A percentile compares a stretch with the other conserved stretches of the same genome.
Evolutionary conservation across 2,329 filamentous ascomycete species (phyloP).

Genomic region (Penicillium sp.): DNA sequence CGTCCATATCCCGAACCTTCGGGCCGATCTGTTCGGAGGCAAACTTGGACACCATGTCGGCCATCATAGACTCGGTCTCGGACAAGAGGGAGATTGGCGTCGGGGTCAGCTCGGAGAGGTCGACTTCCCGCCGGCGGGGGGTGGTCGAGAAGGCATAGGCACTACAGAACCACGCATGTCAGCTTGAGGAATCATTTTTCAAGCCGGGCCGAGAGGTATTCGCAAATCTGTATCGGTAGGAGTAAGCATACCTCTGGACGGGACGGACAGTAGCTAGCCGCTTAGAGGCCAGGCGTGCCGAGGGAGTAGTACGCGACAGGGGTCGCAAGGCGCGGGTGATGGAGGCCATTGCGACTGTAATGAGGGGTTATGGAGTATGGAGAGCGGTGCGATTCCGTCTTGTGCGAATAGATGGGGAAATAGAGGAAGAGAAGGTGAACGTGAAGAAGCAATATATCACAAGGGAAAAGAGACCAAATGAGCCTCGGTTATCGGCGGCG

Average conservation of each 20-base stretch:
- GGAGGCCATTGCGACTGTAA: constrained; percentile 49
- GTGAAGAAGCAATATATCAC: constrained; percentile 22
- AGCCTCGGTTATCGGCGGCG: constrained; percentile 33
- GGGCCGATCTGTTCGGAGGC: constrained; percentile 86
- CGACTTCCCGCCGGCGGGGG: constrained; percentile 55
- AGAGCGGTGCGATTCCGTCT: background rate
- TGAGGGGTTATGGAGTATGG: constrained; percentile 3
- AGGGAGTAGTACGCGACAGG: constrained; percentile 45
- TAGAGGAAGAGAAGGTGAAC: constrained; percentile 8
- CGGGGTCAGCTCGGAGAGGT: constrained; percentile 78
- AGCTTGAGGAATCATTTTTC: background rate
- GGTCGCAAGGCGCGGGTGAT: constrained; percentile 53
- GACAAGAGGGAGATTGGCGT: constrained; percentile 93
- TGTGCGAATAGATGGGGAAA: constrained; percentile 11
- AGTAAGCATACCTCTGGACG: constrained; percentile 45
- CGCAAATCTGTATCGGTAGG: background rate
- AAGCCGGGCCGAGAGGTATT: background rate
- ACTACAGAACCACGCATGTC: constrained; percentile 30
- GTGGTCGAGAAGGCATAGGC: constrained; percentile 65
- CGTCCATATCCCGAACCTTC: constrained; percentile 95
- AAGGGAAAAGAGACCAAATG: constrained; percentile 18
- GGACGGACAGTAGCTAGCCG: constrained; percentile 43
- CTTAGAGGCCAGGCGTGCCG: constrained; percentile 46
- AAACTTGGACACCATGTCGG: constrained; percentile 87
- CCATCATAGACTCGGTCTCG: constrained; percentile 87